Base-by-base conservation (phyloP, 495 filamentous ascomycete species). In the Parmelia sp. region DNA sequence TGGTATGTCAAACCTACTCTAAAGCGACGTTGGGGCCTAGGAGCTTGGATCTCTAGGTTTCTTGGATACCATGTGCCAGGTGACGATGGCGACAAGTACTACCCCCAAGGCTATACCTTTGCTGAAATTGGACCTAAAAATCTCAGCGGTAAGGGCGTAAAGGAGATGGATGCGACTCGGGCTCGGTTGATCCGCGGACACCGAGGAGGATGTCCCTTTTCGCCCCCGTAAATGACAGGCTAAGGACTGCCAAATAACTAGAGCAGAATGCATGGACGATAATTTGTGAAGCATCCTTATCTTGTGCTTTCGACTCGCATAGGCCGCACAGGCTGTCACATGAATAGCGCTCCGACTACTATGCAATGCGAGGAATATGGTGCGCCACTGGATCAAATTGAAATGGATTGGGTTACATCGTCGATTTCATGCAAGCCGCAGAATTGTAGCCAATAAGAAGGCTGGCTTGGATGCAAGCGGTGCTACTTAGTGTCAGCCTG, bases 1-100 rank as follows among this genome's bases (percentile, higher is more conserved):
- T 88, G 79, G 64, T 88, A 89, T 67, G 76, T 83, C 49, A 81
- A 81, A 56, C 79, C 85, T 1, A 84, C 83, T 1, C 72, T 89
- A 25, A 81, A 75, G 81, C 81, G 80, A 60, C 79, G 83, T 33
- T 88, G 84, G 83, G 81, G 84, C 0, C 84, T 80, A 2, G 56
- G 58, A 7, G 84, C 83, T 12, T 84, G 76, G 80, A 49, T 83
- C 19, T 74, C 79, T 17, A 77, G 86, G 76, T 49, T 77, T 1
- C 69, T 81, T 37, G 84, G 86, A 2, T 78, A 74, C 3, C 82
- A 82, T 55, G 66, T 86, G 14, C 87, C 86, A 0, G 87, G 86
- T 15, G 82, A 84, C 37, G 72, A 80, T 47, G 82, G 80, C 1
- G 71, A 79, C 21, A 78, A 77, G 65, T 86, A 81, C 66, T 77